These are phyloP conservation scores for Crithidia sp. DNA, from an alignment of 208 protist genomes.

Conservation along the genomic window DNA sequence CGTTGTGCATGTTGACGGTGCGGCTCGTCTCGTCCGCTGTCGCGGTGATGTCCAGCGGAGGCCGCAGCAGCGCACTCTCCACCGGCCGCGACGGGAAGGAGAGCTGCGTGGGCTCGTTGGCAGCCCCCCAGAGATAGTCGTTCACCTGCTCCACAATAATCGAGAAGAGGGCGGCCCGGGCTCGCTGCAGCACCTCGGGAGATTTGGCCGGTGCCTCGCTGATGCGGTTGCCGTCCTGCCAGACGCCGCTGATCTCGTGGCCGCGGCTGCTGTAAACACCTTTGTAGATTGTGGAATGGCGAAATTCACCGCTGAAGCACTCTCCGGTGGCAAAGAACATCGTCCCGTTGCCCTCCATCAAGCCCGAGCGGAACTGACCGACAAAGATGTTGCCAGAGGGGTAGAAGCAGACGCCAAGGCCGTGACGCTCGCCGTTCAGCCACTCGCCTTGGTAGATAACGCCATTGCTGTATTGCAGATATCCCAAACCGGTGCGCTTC, in stretches of 20 bases:
- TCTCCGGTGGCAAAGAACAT: conserved; percentile 63
- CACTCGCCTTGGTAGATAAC: conserved; percentile 66
- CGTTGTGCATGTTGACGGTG: neutral
- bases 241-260: conserved; percentile 41
- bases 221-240: conserved; percentile 41
- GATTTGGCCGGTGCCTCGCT: conserved; percentile 25
- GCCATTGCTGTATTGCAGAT: conserved; percentile 42
- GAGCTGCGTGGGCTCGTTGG: conserved; percentile 13
- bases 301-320: conserved; percentile 60
- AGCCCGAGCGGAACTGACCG: conserved; percentile 51
- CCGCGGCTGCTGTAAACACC: conserved; percentile 45
- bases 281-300: conserved; percentile 38
- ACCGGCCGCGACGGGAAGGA: neutral
- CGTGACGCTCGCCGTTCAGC: conserved; percentile 50
- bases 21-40: neutral
- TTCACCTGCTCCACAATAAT: conserved; percentile 47
- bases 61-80: neutral
- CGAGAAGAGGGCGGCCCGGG: conserved; percentile 47
- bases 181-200: conserved; percentile 35
- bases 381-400: conserved; percentile 68
- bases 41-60: conserved; percentile 23
- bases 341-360: conserved; percentile 62
- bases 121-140: conserved; percentile 32
- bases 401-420: conserved; percentile 64
- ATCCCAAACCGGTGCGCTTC: conserved; percentile 27